These are phyloP conservation scores for Chlorella ohadii DNA, from an alignment of 139 green algal species.

Conservation along the genomic window DNA sequence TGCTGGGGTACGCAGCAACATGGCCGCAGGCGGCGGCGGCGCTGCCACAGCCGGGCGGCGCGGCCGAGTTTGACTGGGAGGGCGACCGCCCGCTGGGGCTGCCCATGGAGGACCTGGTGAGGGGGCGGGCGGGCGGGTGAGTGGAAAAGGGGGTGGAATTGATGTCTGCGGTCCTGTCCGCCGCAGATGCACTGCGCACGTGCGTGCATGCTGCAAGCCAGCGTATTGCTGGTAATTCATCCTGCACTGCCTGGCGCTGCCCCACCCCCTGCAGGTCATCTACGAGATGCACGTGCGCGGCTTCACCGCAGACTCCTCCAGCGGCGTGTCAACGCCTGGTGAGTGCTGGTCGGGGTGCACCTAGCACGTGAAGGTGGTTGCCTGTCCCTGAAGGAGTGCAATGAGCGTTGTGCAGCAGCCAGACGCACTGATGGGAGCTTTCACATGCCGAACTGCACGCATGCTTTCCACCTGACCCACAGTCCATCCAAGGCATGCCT, in stretches of 20 bases:
- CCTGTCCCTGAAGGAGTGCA: no score
- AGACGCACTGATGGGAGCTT: no score
- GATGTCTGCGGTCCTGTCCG: no score
- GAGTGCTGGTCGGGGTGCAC: neutral
- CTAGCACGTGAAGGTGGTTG: neutral
- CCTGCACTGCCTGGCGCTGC: no score
- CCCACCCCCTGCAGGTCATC: slow-evolving; percentile 77
- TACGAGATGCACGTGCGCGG: slow-evolving; percentile 98
- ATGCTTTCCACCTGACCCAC: no score
- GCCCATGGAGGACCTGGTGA: slow-evolving; percentile 83
- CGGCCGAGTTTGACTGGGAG: slow-evolving; percentile 86
- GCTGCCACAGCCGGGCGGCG: slow-evolving; percentile 46
- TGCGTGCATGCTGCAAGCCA: no score
- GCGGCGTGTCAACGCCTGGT: slow-evolving; percentile 61
- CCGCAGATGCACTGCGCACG: no score
- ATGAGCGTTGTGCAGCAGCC: no score
- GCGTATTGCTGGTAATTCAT: no score
- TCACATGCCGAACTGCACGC: no score
- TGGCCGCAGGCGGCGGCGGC: slow-evolving; percentile 85
- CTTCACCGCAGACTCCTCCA: slow-evolving; percentile 87
- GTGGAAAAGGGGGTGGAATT: no score
- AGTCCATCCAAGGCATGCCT: no score
- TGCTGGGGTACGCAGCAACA: slow-evolving; percentile 73
- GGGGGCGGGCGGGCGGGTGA: slow-evolving; percentile 5
- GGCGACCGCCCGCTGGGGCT: slow-evolving; percentile 80